Evolutionary conservation across 768 basidiomycete genomes (phyloP).

Genomic region (Russula sp.): DNA sequence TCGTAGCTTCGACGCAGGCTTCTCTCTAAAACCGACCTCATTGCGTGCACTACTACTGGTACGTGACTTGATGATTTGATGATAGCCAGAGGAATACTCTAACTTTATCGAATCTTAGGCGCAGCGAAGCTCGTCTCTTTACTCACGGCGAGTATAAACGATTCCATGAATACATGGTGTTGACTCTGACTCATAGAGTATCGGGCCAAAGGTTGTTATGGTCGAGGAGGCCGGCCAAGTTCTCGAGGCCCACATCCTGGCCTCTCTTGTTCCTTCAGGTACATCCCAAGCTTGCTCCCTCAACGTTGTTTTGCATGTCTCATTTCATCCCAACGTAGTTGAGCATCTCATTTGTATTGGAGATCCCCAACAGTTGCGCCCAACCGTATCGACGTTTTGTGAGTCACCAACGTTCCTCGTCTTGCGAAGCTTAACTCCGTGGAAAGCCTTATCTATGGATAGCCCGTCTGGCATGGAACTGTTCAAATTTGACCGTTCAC

Average conservation of each 20-base stretch:
- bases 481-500: slow-evolving; percentile 56
- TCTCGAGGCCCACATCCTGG: slow-evolving; percentile 68
- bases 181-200: slow-evolving; percentile 34
- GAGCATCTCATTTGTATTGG: slow-evolving; percentile 77
- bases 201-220: slow-evolving; percentile 53
- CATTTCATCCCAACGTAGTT: slow-evolving; percentile 26
- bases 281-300: neutral
- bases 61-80: slow-evolving; percentile 2
- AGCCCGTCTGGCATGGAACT: slow-evolving; percentile 45
- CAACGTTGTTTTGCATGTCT: neutral
- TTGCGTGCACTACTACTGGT: slow-evolving; percentile 78
- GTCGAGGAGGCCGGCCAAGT: slow-evolving; percentile 83
- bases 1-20: slow-evolving; percentile 48
- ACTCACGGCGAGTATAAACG: slow-evolving; percentile 39
- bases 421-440: neutral
- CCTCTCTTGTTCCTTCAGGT: slow-evolving; percentile 46
- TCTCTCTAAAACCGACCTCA: slow-evolving; percentile 47
- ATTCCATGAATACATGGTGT: neutral
- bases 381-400: slow-evolving; percentile 59
- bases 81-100: neutral
- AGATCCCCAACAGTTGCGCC: slow-evolving; percentile 69
- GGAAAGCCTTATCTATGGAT: slow-evolving; percentile 60
- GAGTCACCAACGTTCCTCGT: slow-evolving; percentile 17
- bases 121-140: slow-evolving; percentile 59
- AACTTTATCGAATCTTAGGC: slow-evolving; percentile 31